phyloP scores from a whole-genome alignment of 352 stramenopile species.

The Pythium graminicola region DNA sequence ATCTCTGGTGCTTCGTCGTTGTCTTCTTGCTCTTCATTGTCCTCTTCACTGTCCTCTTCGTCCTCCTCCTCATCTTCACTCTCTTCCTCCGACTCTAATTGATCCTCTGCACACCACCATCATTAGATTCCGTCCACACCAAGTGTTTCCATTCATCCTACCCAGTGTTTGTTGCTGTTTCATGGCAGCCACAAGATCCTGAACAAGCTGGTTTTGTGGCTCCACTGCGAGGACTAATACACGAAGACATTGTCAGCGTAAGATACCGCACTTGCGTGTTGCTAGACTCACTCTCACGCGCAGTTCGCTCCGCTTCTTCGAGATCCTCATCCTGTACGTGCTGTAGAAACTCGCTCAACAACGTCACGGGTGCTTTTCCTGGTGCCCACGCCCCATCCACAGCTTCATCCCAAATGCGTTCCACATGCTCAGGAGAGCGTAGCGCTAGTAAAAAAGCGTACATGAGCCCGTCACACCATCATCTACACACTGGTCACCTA shows the following conservation, averaged over 20 bases:
- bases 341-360: conserved; percentile 50
- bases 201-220: conserved; percentile 56
- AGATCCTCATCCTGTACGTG: conserved; percentile 52
- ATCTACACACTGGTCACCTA: not conserved
- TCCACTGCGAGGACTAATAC: conserved; percentile 45
- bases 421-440: conserved; percentile 37
- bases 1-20: conserved; percentile 36
- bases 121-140: not conserved
- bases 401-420: conserved; percentile 55
- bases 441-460: conserved; percentile 1
- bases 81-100: conserved; percentile 40
- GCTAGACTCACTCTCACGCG: conserved; percentile 37
- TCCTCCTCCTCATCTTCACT: conserved; percentile 54
- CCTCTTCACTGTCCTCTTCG: conserved; percentile 48
- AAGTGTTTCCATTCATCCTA: not conserved
- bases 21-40: conserved; percentile 23
- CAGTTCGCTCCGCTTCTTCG: conserved; percentile 38
- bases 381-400: conserved; percentile 54
- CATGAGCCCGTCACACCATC: not conserved
- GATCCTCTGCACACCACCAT: conserved; percentile 21
- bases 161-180: conserved; percentile 49
- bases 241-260: not conserved
- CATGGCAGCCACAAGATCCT: conserved; percentile 54
- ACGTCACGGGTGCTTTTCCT: conserved; percentile 48
- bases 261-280: not conserved